Percentiles rank a stretch among this genome's conserved stretches.
phyloP scores from a whole-genome alignment of 2,329 filamentous ascomycete species.

The Chaetoscypha palmicola region DNA sequence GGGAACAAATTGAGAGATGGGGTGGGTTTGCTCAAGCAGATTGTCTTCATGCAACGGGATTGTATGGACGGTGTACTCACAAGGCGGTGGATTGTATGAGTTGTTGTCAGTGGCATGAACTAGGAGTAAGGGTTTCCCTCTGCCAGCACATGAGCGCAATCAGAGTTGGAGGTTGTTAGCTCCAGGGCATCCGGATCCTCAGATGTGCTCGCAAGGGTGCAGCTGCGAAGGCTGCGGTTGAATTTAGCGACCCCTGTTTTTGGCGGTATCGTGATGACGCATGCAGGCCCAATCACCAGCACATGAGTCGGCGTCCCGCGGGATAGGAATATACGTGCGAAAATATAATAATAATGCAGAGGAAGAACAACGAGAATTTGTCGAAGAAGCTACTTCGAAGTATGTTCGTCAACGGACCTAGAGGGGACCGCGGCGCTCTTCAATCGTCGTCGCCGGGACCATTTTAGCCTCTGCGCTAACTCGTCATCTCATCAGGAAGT shows the following conservation, averaged over 20 bases:
- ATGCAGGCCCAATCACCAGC: not conserved
- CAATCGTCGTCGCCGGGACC: not conserved
- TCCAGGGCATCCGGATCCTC: not conserved
- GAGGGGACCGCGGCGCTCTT: not conserved
- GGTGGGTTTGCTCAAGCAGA: not conserved
- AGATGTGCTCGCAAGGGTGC: not conserved
- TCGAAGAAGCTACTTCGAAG: not conserved
- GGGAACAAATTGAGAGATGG: not conserved
- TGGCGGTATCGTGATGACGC: not conserved
- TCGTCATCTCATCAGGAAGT: not conserved
- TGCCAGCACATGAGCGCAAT: slow-evolving; percentile 10
- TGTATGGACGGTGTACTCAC: slow-evolving; percentile 3
- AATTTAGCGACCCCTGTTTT: not conserved
- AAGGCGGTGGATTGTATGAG: slow-evolving; percentile 4
- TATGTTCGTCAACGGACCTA: too few species aligned
- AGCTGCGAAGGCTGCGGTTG: not conserved
- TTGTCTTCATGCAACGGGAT: slow-evolving; percentile 7
- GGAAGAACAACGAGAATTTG: not conserved
- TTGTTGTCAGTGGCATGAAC: slow-evolving; percentile 10
- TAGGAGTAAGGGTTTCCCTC: slow-evolving; percentile 6
- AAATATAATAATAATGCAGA: not conserved
- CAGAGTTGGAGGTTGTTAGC: not conserved
- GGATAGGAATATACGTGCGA: not conserved
- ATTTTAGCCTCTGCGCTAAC: not conserved
- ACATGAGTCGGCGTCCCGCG: not conserved